Base-by-base conservation (phyloP, 2,329 filamentous ascomycete genomes). In the Phaeosphaeriaceae sp. region DNA sequence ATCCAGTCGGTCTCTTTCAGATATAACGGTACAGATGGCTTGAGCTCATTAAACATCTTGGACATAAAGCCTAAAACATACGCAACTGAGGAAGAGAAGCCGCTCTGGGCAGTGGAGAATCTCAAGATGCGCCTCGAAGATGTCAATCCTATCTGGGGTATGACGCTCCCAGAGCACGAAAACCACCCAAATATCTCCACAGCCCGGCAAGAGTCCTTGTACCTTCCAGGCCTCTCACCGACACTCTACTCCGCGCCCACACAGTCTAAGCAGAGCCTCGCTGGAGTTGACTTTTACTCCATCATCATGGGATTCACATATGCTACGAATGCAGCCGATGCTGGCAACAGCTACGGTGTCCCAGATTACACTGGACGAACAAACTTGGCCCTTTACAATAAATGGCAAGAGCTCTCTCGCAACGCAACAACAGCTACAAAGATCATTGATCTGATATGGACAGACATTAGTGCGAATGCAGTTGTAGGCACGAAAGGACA, bases 371-470 rank as follows among this genome's bases (percentile, higher is more conserved):
- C 65, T 1, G 76, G 76, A 1, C 32, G 29, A 4, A 56, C 53
- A 1, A 77, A 73, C 44, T 68, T 79, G 41, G 73, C 76, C 6
- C 67, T 80, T 58, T 78, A 67, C 42, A 52, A 50, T 5, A 65
- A 68, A 36, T 80, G 77, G 77, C 72, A 76, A 50, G 49, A 71
- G 2, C 60, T 76, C 1, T 71, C 72, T 1, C 26, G 38, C 0
- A 63, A 58, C 1, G 49, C 71, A 0, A 46, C 46, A 0, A 60
- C 54, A 0, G 67, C 72, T 1, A 64, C 67, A 0, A 56, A 63
- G 9, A 77, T 79, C 7, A 58, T 78, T 9, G 76, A 79, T 52
- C 61, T 78, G 0, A 68, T 80, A 4, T 80, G 75, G 72, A 79
- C 77, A 0, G 77, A 81, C 46, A 46, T 76, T 6, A 69, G 72